These are phyloP conservation scores for Schizophyllum commune DNA, from an alignment of 1,284 basidiomycete genomes.

Conservation along the genomic window DNA sequence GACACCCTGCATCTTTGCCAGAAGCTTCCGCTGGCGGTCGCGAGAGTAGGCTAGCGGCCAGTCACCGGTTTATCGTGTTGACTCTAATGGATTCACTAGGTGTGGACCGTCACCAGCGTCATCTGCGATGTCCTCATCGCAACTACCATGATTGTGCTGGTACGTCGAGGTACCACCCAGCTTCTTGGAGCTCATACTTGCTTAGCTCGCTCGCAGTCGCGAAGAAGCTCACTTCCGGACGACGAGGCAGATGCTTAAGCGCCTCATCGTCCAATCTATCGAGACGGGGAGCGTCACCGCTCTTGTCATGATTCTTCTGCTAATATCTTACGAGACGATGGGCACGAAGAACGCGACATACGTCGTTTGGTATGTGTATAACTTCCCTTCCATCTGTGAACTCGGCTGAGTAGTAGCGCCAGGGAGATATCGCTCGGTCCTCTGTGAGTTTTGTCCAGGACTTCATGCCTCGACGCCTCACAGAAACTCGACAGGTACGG, in stretches of 20 bases:
- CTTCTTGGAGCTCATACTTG: neutral
- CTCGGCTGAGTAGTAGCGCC: too few species aligned
- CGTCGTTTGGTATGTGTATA: neutral
- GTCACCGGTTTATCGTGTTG: too few species aligned
- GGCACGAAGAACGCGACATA: neutral
- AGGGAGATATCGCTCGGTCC: neutral
- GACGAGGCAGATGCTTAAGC: neutral
- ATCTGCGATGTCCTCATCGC: slow-evolving; percentile 1
- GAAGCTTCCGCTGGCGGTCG: neutral
- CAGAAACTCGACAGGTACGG: neutral
- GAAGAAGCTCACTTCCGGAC: neutral
- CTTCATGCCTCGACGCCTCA: too few species aligned
- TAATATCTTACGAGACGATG: slow-evolving; percentile 3
- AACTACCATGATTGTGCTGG: neutral
- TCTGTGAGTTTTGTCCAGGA: neutral
- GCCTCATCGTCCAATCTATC: slow-evolving; percentile 1
- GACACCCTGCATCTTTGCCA: neutral
- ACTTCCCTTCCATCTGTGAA: neutral
- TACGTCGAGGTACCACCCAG: neutral
- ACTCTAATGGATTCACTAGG: neutral
- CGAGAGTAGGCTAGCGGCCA: neutral
- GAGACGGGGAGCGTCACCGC: slow-evolving; percentile 3
- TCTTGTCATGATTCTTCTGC: neutral
- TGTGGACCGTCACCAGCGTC: slow-evolving; percentile 1
- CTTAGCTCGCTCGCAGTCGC: neutral